Conservation (phyloP, 345 rosid species). For the Rhodamnia rubescens region DNA sequence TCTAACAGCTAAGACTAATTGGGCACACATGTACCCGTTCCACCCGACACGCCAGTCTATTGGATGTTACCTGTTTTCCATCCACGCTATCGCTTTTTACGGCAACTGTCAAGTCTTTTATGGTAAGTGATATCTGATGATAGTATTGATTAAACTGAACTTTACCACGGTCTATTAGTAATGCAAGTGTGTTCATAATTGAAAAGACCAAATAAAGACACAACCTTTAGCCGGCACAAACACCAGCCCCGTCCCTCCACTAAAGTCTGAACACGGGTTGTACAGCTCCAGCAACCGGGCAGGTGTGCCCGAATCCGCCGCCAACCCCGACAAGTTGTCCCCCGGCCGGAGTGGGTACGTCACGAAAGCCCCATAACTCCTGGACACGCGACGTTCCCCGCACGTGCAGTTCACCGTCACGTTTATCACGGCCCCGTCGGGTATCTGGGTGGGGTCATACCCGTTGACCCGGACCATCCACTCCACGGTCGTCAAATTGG, state of each 20-base stretch:
- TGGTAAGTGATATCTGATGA: neutral
- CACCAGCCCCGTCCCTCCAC: conserved; percentile 25
- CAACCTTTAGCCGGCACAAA: conserved; percentile 43
- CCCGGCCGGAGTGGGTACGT: conserved; percentile 28
- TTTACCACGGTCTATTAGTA: neutral
- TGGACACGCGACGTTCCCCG: conserved; percentile 24
- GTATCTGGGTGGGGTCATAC: conserved; percentile 15
- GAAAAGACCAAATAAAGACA: neutral
- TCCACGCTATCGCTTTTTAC: neutral
- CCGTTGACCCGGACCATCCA: conserved; percentile 29
- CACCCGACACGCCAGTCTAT: neutral
- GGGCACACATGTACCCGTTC: neutral
- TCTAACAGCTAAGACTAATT: neutral
- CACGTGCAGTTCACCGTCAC: conserved; percentile 46
- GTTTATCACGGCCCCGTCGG: conserved; percentile 11
- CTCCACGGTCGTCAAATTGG: conserved; percentile 29
- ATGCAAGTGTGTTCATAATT: neutral
- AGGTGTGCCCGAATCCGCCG: conserved; percentile 8
- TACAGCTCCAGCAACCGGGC: conserved; percentile 15
- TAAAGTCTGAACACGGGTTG: conserved; percentile 23
- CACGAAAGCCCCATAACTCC: conserved; percentile 21
- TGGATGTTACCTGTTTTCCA: neutral
- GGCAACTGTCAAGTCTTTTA: rapidly evolving
- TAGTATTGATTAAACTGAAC: neutral
- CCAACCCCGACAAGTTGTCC: conserved; percentile 18